These are phyloP conservation scores for Pyrenochaeta sp. DNA, from an alignment of 2,329 filamentous ascomycete genomes.

Conservation along the genomic window DNA sequence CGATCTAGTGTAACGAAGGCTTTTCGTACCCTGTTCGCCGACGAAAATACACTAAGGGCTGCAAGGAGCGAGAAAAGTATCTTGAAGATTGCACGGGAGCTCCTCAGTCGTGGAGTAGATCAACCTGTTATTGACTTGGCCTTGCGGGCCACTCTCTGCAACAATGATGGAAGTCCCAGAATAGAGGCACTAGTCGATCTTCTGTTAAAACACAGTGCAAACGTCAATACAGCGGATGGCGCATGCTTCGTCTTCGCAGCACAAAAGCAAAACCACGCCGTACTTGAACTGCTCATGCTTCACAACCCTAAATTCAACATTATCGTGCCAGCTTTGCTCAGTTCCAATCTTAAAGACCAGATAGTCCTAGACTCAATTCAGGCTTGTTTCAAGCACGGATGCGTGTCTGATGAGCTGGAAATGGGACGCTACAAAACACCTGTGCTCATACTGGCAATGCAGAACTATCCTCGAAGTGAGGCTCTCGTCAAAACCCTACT, in stretches of 20 bases:
- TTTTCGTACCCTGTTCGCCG: conserved; percentile 37
- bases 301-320: conserved; percentile 61
- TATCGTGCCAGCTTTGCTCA: conserved; percentile 66
- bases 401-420: conserved; percentile 32
- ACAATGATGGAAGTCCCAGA: conserved; percentile 12
- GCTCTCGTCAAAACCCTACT: conserved; percentile 30
- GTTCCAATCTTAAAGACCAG: conserved; percentile 60
- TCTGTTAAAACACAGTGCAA: conserved; percentile 36
- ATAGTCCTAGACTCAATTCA: conserved; percentile 53
- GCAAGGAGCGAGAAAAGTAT: conserved; percentile 3
- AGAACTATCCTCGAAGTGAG: conserved; percentile 35
- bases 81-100: conserved; percentile 28
- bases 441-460: conserved; percentile 35
- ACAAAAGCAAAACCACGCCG: conserved; percentile 22
- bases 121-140: conserved; percentile 39
- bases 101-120: conserved; percentile 40
- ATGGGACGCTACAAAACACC: conserved; percentile 22
- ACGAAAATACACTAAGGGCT: conserved; percentile 6
- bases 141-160: conserved; percentile 29
- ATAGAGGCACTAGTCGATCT: conserved; percentile 29
- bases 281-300: conserved; percentile 38
- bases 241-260: conserved; percentile 43
- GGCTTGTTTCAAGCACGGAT: conserved; percentile 63
- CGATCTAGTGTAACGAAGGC: conserved; percentile 36
- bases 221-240: conserved; percentile 43